phyloP scores from a whole-genome alignment of 108 stramenopile species.

The Nitzschia sp. region DNA sequence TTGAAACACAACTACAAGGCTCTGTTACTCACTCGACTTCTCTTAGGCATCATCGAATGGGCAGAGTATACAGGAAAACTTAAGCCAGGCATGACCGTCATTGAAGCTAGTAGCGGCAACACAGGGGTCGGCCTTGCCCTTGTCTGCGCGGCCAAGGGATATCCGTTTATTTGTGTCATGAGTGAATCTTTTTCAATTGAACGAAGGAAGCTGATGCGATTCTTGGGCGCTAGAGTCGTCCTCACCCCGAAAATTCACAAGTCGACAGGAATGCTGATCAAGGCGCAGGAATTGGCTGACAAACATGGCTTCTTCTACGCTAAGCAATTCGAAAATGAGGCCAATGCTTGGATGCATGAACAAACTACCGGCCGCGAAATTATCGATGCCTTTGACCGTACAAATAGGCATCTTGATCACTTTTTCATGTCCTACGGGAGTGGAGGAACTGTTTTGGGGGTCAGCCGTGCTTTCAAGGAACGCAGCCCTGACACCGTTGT shows the following conservation, averaged over 20 bases:
- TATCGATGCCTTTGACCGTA: constrained; percentile 49
- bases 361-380: constrained; percentile 78
- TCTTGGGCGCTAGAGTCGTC: constrained; percentile 74
- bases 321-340: constrained; percentile 81
- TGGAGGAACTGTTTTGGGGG: constrained; percentile 71
- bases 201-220: constrained; percentile 64
- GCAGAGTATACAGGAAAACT: constrained; percentile 72
- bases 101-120: constrained; percentile 38
- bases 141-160: constrained; percentile 16
- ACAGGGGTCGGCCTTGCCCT: constrained; percentile 36
- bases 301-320: constrained; percentile 66
- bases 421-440: constrained; percentile 69
- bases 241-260: constrained; percentile 62
- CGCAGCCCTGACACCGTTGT: constrained; percentile 65
- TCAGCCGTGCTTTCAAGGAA: constrained; percentile 56
- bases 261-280: constrained; percentile 71
- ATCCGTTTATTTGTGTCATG: constrained; percentile 68
- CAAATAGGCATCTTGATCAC: constrained; percentile 43
- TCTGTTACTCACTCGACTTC: no score
- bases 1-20: no score
- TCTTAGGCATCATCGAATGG: constrained; percentile 60
- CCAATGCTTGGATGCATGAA: constrained; percentile 73
- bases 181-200: constrained; percentile 67
- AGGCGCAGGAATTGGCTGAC: constrained; percentile 53
- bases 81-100: constrained; percentile 39